Conservation (phyloP, 1,284 basidiomycete genomes). For the Volvariella surrecta region DNA sequence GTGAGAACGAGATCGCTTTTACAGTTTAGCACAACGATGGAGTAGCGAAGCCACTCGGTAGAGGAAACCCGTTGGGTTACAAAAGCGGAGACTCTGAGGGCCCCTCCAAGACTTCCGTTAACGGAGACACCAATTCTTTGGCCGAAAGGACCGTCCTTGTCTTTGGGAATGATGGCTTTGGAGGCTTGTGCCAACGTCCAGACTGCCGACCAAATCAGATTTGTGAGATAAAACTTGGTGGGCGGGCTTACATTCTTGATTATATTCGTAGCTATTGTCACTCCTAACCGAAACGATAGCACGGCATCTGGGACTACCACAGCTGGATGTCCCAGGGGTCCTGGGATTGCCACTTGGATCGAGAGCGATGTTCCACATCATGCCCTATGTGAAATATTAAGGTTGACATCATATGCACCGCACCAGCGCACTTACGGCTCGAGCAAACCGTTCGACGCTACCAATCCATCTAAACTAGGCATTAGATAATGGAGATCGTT, state of each 20-base stretch:
- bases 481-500: neutral
- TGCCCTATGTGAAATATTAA: conserved; percentile 27
- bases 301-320: conserved; percentile 51
- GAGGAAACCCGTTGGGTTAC: conserved; percentile 48
- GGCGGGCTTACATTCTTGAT: conserved; percentile 56
- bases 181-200: conserved; percentile 70
- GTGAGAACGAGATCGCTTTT: conserved; percentile 7
- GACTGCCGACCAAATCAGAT: conserved; percentile 28
- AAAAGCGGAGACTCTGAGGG: conserved; percentile 53
- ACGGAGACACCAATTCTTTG: conserved; percentile 58
- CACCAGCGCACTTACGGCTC: conserved; percentile 12
- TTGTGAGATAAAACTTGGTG: neutral
- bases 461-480: conserved; percentile 13
- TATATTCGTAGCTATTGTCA: conserved; percentile 51
- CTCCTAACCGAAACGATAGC: conserved; percentile 57
- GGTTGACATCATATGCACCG: neutral
- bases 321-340: conserved; percentile 56
- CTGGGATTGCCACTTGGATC: conserved; percentile 54
- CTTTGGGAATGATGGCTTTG: conserved; percentile 63
- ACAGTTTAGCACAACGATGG: conserved; percentile 64
- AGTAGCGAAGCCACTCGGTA: conserved; percentile 55
- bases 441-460: conserved; percentile 12
- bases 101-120: conserved; percentile 48
- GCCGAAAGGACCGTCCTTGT: conserved; percentile 58
- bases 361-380: conserved; percentile 73